Base-by-base conservation (phyloP, 257 asterid species). In the Ballota nigra region DNA sequence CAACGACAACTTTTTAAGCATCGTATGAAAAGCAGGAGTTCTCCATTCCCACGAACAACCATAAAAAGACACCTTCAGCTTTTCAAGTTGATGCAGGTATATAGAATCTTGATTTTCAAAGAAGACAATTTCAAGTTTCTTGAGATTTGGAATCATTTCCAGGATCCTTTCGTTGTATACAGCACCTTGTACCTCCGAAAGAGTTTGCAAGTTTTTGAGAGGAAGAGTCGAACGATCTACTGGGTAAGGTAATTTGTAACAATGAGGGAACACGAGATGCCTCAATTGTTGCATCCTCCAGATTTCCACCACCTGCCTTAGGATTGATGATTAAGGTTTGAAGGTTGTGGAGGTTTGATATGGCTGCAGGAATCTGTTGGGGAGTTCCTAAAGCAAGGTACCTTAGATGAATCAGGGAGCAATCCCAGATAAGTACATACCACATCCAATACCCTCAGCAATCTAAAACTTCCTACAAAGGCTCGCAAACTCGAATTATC, bases 301-400 rank as follows among this genome's bases (percentile, higher is more conserved):
- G 10, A 34, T 36, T 23, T 73, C 66, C 1, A 16, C 2, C 2
- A 2, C n/a, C 8, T 22, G 18, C 61, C 23, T 41, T 43, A 4
- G 52, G 55, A 7, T 58, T 23, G 10, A 73, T 6, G 59, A 73
- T 34, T 7, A 73, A 16, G 5, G 77, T 18, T 4, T 68, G 72
- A 8, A 73, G 77, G 38, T 53, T 51, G 47, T n/a, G 23, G 9
- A 63, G 77, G 22, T 47, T 63, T 3, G 71, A 9, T 64, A 73
- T 53, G 33, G 66, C 45, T 8, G 45, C 9, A 2, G 71, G 71
- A 16, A 73, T 1, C 31, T 18, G 10, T 3, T 5, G 4, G 0
- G 66, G 31, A 38, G n/a, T 6, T 3, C 12, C 45, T 7, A 33
- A 24, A 53, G 72, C 47, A 38, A 73, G 77, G 59, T 63, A 63